Conservation (phyloP, 257 asterid genomes). For the Solanum acaule region DNA sequence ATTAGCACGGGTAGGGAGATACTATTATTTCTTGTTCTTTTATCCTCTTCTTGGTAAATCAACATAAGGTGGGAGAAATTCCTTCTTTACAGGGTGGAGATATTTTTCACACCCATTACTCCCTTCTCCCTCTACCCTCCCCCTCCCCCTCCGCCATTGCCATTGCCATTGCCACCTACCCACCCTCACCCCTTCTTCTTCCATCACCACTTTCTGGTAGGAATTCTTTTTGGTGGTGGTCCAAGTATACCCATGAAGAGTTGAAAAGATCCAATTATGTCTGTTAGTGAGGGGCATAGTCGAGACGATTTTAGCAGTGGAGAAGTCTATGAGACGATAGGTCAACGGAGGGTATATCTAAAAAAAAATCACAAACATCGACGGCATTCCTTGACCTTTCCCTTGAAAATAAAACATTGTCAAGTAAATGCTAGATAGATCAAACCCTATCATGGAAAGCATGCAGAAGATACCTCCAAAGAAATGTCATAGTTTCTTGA, state of each 20-base stretch:
- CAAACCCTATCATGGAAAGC: neutral
- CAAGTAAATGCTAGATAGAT: neutral
- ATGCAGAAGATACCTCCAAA: slow-evolving; percentile 51
- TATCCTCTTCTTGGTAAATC: neutral
- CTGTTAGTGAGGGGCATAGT: neutral
- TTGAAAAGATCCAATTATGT: neutral
- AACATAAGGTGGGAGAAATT: neutral
- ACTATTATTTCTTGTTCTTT: neutral
- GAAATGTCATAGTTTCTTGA: slow-evolving; percentile 83
- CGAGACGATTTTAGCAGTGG: neutral
- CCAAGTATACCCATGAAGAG: neutral
- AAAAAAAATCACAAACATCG: neutral
- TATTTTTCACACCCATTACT: neutral
- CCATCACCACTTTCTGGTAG: neutral
- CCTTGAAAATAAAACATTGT: neutral
- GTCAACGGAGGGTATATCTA: neutral
- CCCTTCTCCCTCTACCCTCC: neutral
- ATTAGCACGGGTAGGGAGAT: neutral
- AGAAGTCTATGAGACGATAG: neutral
- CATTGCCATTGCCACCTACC: neutral
- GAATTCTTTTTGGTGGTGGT: neutral
- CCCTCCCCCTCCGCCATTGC: neutral
- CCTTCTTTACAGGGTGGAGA: neutral
- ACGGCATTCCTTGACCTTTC: neutral
- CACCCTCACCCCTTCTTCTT: neutral